Conservation (phyloP, 1,139 yeast species). For the Torulaspora pretoriensis region DNA sequence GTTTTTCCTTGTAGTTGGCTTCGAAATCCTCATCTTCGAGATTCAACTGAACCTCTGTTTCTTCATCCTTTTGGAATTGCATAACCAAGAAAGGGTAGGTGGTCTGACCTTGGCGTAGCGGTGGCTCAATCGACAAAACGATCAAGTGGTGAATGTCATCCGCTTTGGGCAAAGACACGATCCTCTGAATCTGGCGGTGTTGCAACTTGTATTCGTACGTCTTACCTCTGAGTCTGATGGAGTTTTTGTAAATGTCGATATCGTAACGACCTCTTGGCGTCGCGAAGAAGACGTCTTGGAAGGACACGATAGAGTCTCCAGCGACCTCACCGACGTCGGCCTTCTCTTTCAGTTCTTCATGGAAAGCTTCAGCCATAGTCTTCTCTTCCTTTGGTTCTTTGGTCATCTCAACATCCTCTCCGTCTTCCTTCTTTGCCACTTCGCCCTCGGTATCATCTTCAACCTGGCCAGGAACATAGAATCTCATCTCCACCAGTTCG, state of each 20-base stretch:
- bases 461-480: slow-evolving; percentile 82
- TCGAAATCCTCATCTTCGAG: slow-evolving; percentile 79
- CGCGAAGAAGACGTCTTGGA: slow-evolving; percentile 83
- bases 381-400: slow-evolving; percentile 53
- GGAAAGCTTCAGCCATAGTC: slow-evolving; percentile 78
- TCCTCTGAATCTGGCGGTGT: slow-evolving; percentile 83
- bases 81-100: slow-evolving; percentile 87
- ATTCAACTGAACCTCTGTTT: slow-evolving; percentile 84
- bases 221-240: slow-evolving; percentile 91
- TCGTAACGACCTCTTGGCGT: slow-evolving; percentile 99
- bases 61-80: slow-evolving; percentile 88
- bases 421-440: slow-evolving; percentile 22
- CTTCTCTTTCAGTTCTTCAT: slow-evolving; percentile 84
- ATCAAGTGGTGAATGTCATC: slow-evolving; percentile 88
- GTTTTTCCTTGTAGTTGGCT: slow-evolving; percentile 67
- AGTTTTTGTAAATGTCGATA: slow-evolving; percentile 84
- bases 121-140: slow-evolving; percentile 91
- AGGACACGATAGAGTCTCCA: slow-evolving; percentile 95
- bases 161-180: slow-evolving; percentile 88
- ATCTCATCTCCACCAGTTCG: slow-evolving; percentile 89
- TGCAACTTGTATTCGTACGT: slow-evolving; percentile 96
- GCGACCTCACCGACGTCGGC: slow-evolving; percentile 97
- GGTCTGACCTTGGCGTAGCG: slow-evolving; percentile 91
- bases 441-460: slow-evolving; percentile 41
- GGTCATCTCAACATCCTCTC: slow-evolving; percentile 39